Conservation (phyloP, 306 rosid genomes). For the Hylodesmum podocarpum region DNA sequence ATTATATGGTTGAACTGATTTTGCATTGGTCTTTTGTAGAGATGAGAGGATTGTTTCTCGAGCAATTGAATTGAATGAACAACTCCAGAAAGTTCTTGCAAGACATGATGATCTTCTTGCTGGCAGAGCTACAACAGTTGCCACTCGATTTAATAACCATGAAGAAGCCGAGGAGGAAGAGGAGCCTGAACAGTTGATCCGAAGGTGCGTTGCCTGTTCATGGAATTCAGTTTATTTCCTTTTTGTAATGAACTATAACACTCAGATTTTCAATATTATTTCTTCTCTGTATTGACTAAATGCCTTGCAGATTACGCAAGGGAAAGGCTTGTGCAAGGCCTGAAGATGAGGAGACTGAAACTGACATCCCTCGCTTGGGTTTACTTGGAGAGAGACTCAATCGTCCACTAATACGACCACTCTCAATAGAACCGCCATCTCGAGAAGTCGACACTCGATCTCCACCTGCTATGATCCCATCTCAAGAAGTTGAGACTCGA, state of each 20-base stretch:
- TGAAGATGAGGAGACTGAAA: constrained; percentile 65
- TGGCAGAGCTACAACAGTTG: constrained; percentile 50
- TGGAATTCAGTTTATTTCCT: not conserved
- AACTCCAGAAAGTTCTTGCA: constrained; percentile 82
- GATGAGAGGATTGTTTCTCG: constrained; percentile 79
- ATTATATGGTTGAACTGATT: constrained; percentile 11
- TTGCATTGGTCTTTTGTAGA: constrained; percentile 29
- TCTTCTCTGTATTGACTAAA: constrained; percentile 19
- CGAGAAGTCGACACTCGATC: constrained; percentile 38
- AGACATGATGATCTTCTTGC: constrained; percentile 84
- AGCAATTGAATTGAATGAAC: constrained; percentile 86
- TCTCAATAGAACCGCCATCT: constrained; percentile 47
- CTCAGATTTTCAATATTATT: not conserved
- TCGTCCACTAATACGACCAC: constrained; percentile 81
- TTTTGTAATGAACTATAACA: not conserved
- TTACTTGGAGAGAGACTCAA: constrained; percentile 71
- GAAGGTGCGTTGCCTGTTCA: constrained; percentile 51
- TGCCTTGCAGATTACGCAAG: constrained; percentile 70
- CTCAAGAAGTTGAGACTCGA: not conserved
- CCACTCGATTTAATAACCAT: constrained; percentile 34
- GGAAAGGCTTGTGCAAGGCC: constrained; percentile 91
- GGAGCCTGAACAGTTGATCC: constrained; percentile 84
- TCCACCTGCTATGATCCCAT: constrained; percentile 33
- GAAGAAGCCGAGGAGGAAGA: constrained; percentile 83
- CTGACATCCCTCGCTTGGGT: constrained; percentile 47